Base-by-base conservation (phyloP, 768 basidiomycete species). In the Suillus subluteus region DNA sequence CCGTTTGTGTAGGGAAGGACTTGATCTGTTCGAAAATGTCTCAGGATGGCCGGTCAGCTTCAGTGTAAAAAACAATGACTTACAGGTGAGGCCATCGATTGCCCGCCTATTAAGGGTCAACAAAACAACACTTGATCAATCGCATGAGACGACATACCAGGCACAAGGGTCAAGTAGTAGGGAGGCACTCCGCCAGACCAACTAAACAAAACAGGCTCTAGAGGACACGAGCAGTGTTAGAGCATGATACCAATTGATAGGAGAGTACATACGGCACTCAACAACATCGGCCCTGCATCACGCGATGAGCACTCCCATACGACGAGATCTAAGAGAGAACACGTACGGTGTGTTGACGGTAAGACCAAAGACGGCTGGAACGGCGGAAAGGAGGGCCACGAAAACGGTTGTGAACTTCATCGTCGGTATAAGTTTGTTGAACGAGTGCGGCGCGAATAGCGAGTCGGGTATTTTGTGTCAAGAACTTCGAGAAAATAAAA, bases 341-440 rank as follows among this genome's bases (percentile, higher is more conserved):
- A 83, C 90, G 68, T 73, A 91, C 91, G 90, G 87, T 2, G 90
- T 89, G 76, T 92, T 87, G 73, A 92, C 79, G n/a, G 82, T 87
- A 72, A 89, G 71, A 61, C 69, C 84, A 68, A 79, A 62, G 61
- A 70, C 83, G 75, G 76, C 82, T 50, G 79, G 75, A 13, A 75
- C 59, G 23, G 71, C 59, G 58, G 76, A 73, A 38, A 75, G 68
- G 55, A 82, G 64, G 46, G 78, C 75, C 37, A 74, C 56, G 48
- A 73, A 54, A 66, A 80, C 58, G 30, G 75, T 66, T 61, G 79
- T 62, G 55, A 73, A 72, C 70, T 80, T 82, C 82, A 83, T 84
- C 59, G 66, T 74, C 54, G 68, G 1, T n/a, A 16, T 37, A 18
- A 37, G 30, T 58, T 16, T 56, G 21, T 21, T 46, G 63, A 77